These are phyloP conservation scores for Alopecurus myosuroides DNA, from an alignment of 176 grass and related monocot species.

Conservation along the genomic window DNA sequence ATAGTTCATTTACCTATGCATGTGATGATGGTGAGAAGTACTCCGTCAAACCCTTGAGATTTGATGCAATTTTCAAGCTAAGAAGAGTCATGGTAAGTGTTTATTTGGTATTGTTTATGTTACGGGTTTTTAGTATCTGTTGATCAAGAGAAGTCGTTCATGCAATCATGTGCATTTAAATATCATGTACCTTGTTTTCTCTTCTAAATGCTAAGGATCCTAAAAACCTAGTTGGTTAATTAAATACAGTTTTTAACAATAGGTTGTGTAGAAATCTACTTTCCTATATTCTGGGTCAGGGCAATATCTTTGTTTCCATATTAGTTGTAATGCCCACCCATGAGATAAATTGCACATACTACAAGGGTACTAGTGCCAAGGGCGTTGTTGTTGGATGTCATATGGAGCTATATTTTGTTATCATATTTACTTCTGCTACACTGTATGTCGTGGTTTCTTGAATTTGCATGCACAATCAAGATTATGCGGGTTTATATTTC, in stretches of 20 bases:
- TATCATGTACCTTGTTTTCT: conserved; percentile 1
- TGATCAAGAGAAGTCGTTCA: neutral
- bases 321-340: neutral
- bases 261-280: conserved; percentile 1
- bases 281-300: neutral
- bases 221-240: neutral
- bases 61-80: conserved; percentile 89
- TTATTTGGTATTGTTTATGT: conserved; percentile 3
- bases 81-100: conserved; percentile 90
- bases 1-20: conserved; percentile 84
- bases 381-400: neutral
- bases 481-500: neutral
- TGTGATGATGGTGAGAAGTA: conserved; percentile 90
- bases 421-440: neutral
- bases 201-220: neutral
- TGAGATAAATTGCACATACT: neutral
- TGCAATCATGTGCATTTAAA: conserved; percentile 1
- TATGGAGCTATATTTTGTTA: neutral
- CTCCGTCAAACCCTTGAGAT: conserved; percentile 79
- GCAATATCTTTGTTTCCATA: neutral
- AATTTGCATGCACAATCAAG: conserved; percentile 9
- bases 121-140: conserved; percentile 5
- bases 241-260: neutral
- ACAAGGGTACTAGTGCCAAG: neutral
- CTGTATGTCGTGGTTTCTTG: conserved; percentile 10